Evolutionary conservation across 2,329 filamentous ascomycete genomes (phyloP), one percentile per base, ranked within the genome.

Genomic region (Zalaria sp.): DNA sequence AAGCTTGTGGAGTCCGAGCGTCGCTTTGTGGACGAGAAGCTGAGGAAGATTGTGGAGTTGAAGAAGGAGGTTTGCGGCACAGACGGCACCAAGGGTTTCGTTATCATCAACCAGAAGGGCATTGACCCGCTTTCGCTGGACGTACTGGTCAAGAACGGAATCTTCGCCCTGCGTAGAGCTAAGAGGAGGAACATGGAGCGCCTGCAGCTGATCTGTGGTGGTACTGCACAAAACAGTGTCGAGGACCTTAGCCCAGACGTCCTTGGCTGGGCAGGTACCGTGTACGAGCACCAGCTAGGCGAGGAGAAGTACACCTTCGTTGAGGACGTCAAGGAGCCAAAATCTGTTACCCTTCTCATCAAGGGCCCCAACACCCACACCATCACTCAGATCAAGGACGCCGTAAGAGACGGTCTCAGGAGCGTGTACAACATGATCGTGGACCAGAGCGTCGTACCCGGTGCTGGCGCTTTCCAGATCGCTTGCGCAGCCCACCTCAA

Each of bases 401-500:
- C 91, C 3, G 91, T 96, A 36, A 79, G 91, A 41, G 91, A 98
- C 59, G 91, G 91, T 47, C 73, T 98, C 51, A 79, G 91, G 57
- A 93, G 86, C 60, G 91, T 96, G 39, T 96, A 95, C 76, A 98
- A 98, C 72, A 94, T 93, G 73, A 96, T 98, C 61, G 89, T 96
- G n/a, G 91, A 98, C 62, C 79, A 81, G 65, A 89, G 83, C 52
- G 91, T 98, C 18, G 86, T 98, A 26, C 91, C 91, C 1, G 91
- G 91, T 44, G 91, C 79, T 44, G 91, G 91, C 54, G 85, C 91
- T 39, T 98, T 94, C 77, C 91, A 98, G 64, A 80, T 98, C 37
- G 88, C 91, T 28, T 93, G 85, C 53, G 86, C 88, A 25, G 73
- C 79, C 37, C 87, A 94, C 63, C 72, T 98, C 47, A 83, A 82